Evolutionary conservation across 805 yeast genomes (phyloP).

Genomic region (Starmera amethionina): DNA sequence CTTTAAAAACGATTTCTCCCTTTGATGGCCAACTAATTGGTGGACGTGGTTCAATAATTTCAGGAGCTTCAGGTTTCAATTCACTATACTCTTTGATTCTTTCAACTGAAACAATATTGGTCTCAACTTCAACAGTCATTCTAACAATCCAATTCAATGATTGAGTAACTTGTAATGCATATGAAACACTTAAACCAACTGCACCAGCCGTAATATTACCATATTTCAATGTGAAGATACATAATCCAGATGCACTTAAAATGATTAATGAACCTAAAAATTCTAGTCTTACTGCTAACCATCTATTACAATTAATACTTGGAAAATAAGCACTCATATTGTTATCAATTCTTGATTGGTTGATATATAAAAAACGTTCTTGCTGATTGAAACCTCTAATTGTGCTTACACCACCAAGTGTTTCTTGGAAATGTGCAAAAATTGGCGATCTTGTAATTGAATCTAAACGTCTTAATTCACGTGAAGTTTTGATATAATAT

Average conservation of each 20-base stretch:
- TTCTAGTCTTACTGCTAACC: conserved; percentile 95
- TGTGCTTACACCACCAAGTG: conserved; percentile 64
- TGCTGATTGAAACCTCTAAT: conserved; percentile 68
- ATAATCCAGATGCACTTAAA: conserved; percentile 73
- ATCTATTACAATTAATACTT: conserved; percentile 84
- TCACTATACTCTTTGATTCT: conserved; percentile 53
- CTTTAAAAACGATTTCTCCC: conserved; percentile 39
- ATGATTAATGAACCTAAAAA: conserved; percentile 85
- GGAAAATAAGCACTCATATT: conserved; percentile 93
- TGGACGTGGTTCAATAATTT: conserved; percentile 37
- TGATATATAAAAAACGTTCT: conserved; percentile 51
- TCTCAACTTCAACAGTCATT: conserved; percentile 53
- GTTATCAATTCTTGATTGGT: conserved; percentile 64
- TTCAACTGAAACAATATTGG: conserved; percentile 57
- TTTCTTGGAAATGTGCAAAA: conserved; percentile 78
- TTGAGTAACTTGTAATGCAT: conserved; percentile 79
- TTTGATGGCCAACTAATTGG: conserved; percentile 41
- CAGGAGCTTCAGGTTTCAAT: conserved; percentile 35
- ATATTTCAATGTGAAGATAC: conserved; percentile 47
- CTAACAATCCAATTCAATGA: conserved; percentile 48
- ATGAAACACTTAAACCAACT: conserved; percentile 89
- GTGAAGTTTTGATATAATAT: conserved; percentile 64
- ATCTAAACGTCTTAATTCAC: conserved; percentile 77
- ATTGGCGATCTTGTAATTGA: conserved; percentile 75
- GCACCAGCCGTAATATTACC: conserved; percentile 81